phyloP scores from a whole-genome alignment of 257 asterid genomes.

The Leptodermis oblonga region DNA sequence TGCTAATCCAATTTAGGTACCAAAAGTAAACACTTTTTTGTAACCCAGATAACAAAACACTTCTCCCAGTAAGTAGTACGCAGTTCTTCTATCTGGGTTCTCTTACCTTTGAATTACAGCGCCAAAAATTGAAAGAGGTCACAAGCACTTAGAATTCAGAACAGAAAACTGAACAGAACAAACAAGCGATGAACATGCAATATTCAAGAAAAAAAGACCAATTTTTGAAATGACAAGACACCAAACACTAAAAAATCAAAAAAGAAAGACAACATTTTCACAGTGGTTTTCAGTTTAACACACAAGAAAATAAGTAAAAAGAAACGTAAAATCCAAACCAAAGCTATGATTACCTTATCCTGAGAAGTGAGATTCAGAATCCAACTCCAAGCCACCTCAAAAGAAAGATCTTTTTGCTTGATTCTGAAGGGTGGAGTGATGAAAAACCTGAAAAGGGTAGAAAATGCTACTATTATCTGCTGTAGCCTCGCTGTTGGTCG shows the following conservation, averaged over 20 bases:
- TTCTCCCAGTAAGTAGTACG: background rate
- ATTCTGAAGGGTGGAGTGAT: slow-evolving; percentile 17
- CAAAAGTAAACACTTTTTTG: background rate
- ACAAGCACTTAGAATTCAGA: slow-evolving; percentile 1
- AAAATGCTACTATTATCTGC: background rate
- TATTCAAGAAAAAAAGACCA: slow-evolving; percentile 24
- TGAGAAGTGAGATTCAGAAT: slow-evolving; percentile 8
- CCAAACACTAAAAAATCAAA: background rate
- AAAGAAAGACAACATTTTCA: background rate
- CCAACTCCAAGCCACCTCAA: background rate
- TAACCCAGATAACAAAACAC: background rate
- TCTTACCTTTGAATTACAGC: slow-evolving; percentile 7
- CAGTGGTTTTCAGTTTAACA: background rate
- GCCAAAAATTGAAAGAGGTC: background rate
- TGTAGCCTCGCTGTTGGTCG: slow-evolving; percentile 25
- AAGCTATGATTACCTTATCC: background rate
- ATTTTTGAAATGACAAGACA: slow-evolving; percentile 17
- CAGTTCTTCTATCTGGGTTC: background rate
- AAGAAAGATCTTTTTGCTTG: background rate
- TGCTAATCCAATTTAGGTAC: background rate
- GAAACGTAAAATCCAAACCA: slow-evolving; percentile 3
- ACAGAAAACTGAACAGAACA: background rate
- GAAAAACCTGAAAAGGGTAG: too few relatives aligned
- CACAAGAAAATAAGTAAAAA: background rate
- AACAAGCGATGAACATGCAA: slow-evolving; percentile 13